These are phyloP conservation scores for Neurospora tetraspora DNA, from an alignment of 495 filamentous ascomycete genomes.

Conservation along the genomic window DNA sequence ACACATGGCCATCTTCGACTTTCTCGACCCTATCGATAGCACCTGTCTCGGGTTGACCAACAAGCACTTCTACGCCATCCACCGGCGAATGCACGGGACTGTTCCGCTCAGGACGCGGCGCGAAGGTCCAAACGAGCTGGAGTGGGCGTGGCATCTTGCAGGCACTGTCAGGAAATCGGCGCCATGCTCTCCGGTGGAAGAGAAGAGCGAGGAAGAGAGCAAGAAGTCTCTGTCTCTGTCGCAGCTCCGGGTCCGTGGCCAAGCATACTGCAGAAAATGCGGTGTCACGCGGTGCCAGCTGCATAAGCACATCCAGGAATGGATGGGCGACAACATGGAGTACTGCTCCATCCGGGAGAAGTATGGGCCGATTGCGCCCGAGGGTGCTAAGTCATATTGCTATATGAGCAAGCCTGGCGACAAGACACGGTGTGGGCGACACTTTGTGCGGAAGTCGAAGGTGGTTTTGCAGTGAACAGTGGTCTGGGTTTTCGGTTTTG, in stretches of 20 bases:
- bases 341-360: conserved; percentile 42
- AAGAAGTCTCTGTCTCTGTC: conserved; percentile 14
- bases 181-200: not conserved
- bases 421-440: conserved; percentile 37
- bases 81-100: conserved; percentile 37
- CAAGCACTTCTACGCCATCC: conserved; percentile 41
- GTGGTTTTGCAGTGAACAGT: conserved; percentile 13
- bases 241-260: conserved; percentile 31
- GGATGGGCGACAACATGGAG: conserved; percentile 37
- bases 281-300: conserved; percentile 43
- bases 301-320: conserved; percentile 42
- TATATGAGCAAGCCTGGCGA: conserved; percentile 40
- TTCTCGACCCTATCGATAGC: conserved; percentile 46
- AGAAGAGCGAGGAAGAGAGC: conserved; percentile 7
- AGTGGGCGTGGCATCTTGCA: conserved; percentile 44
- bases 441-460: conserved; percentile 20
- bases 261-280: conserved; percentile 42
- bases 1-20: conserved; percentile 43
- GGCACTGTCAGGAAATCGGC: conserved; percentile 20
- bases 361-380: conserved; percentile 32
- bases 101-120: conserved; percentile 39
- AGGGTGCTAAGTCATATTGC: conserved; percentile 31
- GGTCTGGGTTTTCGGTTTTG: not conserved
- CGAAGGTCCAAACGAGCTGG: conserved; percentile 43
- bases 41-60: conserved; percentile 44